Evolutionary conservation across 371 early-diverging fungal genomes (phyloP), one percentile per base, ranked within the genome.

Genomic region (Syncephalis fuscata): DNA sequence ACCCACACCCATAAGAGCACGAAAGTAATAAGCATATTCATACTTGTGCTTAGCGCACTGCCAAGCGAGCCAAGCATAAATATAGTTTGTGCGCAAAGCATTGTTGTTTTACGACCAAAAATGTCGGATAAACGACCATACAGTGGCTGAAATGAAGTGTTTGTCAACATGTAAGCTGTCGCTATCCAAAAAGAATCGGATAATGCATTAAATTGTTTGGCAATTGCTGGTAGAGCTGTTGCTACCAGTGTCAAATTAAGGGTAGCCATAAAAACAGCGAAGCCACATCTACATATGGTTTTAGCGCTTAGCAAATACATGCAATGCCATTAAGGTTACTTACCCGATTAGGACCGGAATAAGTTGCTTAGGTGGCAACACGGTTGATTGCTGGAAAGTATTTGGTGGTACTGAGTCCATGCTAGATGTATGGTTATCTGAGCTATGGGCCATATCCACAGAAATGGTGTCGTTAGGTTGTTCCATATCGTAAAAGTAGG

Each of bases 201-300:
- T 32, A 73, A 62, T 26, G 68, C 66, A 19, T 72, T 59, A 48
- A 85, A 80, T 17, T 77, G 78, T 10, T 66, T 69, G n/a, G 73
- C 74, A 50, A 84, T 82, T 11, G 59, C 66, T 48, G 78, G 76
- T 9, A 81, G 58, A 19, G 82, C 76, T 11, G 78, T 80, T 3
- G 85, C 79, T 23, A 88, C 71, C 21, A 85, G 75, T 0, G 85
- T 84, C 26, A 71, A 68, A 54, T 83, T 83, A 24, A 85, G 62
- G 20, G 76, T 78, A 10, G 80, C 76, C 61, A 85, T 71, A 57
- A 87, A 82, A 52, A 80, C 68, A n/a, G 70, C 68, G 47, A 79
- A 32, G 11, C 32, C 11, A 32, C 32, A 32, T 11, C 32, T 32
- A 32, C 4, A 32, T 4, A 32, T 7, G 4, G 32, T 32, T 32